Evolutionary conservation across 306 rosid genomes (phyloP).

Genomic region (Acmispon strigosus): DNA sequence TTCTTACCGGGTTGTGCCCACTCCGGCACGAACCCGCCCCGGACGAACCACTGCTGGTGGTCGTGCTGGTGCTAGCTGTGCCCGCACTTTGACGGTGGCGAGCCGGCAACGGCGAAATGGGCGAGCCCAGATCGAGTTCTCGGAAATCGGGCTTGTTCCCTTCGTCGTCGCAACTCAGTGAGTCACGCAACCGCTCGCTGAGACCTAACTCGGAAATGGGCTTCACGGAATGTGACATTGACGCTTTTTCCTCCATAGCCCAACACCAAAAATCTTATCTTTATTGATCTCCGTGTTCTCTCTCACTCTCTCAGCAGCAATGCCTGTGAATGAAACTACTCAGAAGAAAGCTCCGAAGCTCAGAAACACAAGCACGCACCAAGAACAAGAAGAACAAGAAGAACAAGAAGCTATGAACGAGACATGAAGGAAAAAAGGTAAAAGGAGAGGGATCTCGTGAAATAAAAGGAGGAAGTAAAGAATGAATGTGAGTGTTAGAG

Average conservation of each 20-base stretch:
- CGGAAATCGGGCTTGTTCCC: slow-evolving; percentile 77
- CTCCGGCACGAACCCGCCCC: slow-evolving; percentile 56
- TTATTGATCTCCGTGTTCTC: background rate
- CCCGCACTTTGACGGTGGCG: slow-evolving; percentile 35
- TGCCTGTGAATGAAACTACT: no score
- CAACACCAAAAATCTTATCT: background rate
- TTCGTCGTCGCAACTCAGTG: slow-evolving; percentile 39
- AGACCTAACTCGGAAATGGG: slow-evolving; percentile 41
- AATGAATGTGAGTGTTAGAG: slow-evolving; percentile 55
- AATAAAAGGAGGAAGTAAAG: slow-evolving; percentile 59
- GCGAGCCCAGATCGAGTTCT: slow-evolving; percentile 82
- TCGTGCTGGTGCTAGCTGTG: slow-evolving; percentile 52
- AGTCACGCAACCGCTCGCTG: slow-evolving; percentile 48
- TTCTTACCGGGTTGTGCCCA: slow-evolving; percentile 20
- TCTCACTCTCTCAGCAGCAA: background rate
- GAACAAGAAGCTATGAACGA: background rate
- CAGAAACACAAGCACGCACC: no score
- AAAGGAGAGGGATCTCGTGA: slow-evolving; percentile 65
- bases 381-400: background rate
- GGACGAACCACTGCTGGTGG: slow-evolving; percentile 64
- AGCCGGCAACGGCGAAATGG: slow-evolving; percentile 68
- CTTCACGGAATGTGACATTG: slow-evolving; percentile 71
- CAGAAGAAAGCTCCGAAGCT: no score
- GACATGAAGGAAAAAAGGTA: background rate
- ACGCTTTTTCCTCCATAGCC: slow-evolving; percentile 33